Percentiles rank a stretch among this genome's conserved stretches.
Conservation (phyloP, 2,329 filamentous ascomycete species). For the Ceratocystis harringtonii region DNA sequence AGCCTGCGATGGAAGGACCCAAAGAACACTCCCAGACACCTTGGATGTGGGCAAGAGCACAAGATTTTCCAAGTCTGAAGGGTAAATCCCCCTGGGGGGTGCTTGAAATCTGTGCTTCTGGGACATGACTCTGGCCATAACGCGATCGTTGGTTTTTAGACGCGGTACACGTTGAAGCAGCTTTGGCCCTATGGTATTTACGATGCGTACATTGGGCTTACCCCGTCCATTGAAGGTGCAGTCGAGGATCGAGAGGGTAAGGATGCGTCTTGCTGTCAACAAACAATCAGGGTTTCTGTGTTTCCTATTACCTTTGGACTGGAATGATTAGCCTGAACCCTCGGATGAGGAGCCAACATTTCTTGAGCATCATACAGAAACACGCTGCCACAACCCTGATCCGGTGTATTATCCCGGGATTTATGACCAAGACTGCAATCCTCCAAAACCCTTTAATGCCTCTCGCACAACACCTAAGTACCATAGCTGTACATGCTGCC, state of each 20-base stretch:
- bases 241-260: conserved; percentile 21
- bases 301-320: conserved; percentile 25
- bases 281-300: conserved; percentile 31
- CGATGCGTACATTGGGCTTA: background rate
- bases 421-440: conserved; percentile 6
- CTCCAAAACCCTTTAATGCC: conserved; percentile 26
- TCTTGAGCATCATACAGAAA: conserved; percentile 24
- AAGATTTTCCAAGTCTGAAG: conserved; percentile 53
- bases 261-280: conserved; percentile 28
- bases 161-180: background rate
- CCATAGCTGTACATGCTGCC: conserved; percentile 22
- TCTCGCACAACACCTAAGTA: conserved; percentile 32
- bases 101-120: conserved; percentile 63
- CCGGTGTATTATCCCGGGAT: conserved; percentile 31
- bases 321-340: conserved; percentile 18
- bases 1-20: conserved; percentile 33
- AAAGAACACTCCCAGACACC: conserved; percentile 41
- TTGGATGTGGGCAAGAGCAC: conserved; percentile 37
- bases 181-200: background rate
- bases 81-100: conserved; percentile 59
- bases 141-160: conserved; percentile 19
- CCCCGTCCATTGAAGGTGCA: conserved; percentile 9
- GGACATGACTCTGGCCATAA: conserved; percentile 41
- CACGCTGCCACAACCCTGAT: conserved; percentile 27
- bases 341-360: background rate